Evolutionary conservation across 208 protist genomes (phyloP).

Genomic region (Hexamita inflata): DNA sequence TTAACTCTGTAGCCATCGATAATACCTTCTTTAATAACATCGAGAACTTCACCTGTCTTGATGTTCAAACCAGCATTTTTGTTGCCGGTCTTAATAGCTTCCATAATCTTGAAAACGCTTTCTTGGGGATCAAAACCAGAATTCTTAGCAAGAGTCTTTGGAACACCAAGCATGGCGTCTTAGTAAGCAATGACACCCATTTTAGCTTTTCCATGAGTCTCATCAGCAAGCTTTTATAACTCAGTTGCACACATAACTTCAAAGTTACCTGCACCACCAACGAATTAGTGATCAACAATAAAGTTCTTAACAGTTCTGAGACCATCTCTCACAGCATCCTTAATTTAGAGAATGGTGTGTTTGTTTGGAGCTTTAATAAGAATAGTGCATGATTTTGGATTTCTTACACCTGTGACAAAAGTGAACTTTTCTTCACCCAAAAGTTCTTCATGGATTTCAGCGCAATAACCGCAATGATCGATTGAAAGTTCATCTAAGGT

Average conservation of each 20-base stretch:
- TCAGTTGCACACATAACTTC: slow-evolving; percentile 76
- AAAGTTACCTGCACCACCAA: slow-evolving; percentile 88
- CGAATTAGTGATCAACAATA: slow-evolving; percentile 70
- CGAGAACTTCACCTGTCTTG: slow-evolving; percentile 77
- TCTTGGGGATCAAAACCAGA: slow-evolving; percentile 88
- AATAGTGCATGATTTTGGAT: slow-evolving; percentile 90
- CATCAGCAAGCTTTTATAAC: slow-evolving; percentile 60
- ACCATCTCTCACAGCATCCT: slow-evolving; percentile 94
- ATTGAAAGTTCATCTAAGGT: slow-evolving; percentile 79
- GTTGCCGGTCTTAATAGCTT: slow-evolving; percentile 44
- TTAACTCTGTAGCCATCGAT: slow-evolving; percentile 97
- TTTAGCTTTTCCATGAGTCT: slow-evolving; percentile 62
- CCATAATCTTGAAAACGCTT: slow-evolving; percentile 64
- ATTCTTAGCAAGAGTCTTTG: slow-evolving; percentile 93
- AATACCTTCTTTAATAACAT: slow-evolving; percentile 75
- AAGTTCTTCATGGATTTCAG: slow-evolving; percentile 85
- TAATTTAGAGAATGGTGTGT: slow-evolving; percentile 94
- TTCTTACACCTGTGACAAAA: slow-evolving; percentile 86
- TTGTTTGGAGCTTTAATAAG: slow-evolving; percentile 83
- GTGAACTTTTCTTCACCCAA: slow-evolving; percentile 97
- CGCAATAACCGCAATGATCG: slow-evolving; percentile 79
- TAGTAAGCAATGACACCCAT: slow-evolving; percentile 92
- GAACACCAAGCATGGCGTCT: slow-evolving; percentile 87
- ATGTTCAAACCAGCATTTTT: slow-evolving; percentile 94
- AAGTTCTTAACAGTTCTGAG: slow-evolving; percentile 94